These are phyloP conservation scores for Verticillium longisporum DNA, from an alignment of 2,329 filamentous ascomycete genomes.

Conservation along the genomic window DNA sequence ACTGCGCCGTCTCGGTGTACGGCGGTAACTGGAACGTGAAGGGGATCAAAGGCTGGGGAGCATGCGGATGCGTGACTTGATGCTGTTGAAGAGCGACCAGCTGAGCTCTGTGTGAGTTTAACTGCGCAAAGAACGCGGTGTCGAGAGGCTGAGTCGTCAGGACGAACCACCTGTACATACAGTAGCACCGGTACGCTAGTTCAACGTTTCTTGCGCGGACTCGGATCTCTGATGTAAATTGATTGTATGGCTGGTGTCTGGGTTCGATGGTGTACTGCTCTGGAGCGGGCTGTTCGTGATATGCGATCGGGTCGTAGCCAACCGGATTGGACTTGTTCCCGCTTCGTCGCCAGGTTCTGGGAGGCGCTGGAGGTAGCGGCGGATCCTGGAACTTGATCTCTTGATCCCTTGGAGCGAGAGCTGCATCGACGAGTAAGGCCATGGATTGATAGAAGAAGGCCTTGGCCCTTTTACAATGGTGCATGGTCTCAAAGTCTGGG, in stretches of 20 bases:
- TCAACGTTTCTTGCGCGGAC: background rate
- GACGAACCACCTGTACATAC: background rate
- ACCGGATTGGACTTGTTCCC: background rate
- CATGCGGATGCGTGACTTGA: background rate
- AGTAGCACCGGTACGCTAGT: background rate
- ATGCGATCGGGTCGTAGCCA: background rate
- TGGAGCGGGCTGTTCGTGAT: background rate
- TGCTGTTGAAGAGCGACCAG: background rate
- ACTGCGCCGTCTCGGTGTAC: background rate
- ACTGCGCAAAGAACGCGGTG: background rate
- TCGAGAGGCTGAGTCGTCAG: background rate
- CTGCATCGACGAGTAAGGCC: background rate
- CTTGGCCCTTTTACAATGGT: background rate
- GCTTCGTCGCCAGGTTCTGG: background rate
- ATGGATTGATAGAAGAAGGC: constrained; percentile 8
- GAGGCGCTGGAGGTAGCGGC: background rate
- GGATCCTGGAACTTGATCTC: background rate
- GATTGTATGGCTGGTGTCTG: background rate
- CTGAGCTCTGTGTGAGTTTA: background rate
- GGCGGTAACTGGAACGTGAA: constrained; percentile 4
- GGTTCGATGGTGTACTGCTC: background rate
- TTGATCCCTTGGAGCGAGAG: background rate
- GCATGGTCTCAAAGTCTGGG: background rate
- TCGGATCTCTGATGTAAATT: background rate
- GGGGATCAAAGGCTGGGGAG: background rate